Evolutionary conservation across 805 yeast species (phyloP).

Genomic region (Naumovozyma castellii): DNA sequence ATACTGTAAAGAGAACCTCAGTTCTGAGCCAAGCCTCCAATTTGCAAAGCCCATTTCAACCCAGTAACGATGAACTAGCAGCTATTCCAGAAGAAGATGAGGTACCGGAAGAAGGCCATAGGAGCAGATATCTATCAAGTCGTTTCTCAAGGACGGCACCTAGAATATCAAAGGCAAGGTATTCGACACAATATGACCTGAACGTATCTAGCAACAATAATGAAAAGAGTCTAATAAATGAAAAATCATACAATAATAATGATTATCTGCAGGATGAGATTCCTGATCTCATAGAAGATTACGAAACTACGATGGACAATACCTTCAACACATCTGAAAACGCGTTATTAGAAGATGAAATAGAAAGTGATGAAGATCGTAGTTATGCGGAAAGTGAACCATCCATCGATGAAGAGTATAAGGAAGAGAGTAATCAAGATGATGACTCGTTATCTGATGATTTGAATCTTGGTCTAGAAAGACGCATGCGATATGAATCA

Average conservation of each 20-base stretch:
- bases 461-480: not conserved
- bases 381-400: slow-evolving; percentile 24
- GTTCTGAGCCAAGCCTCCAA: not conserved
- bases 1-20: not conserved
- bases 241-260: not conserved
- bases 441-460: slow-evolving; percentile 2
- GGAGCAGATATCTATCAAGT: slow-evolving; percentile 9
- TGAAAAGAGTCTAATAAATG: not conserved
- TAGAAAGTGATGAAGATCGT: slow-evolving; percentile 24
- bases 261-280: slow-evolving; percentile 30
- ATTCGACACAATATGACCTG: not conserved
- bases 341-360: slow-evolving; percentile 25
- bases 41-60: not conserved
- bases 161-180: not conserved
- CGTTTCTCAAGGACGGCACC: too few relatives aligned
- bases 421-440: slow-evolving; percentile 6
- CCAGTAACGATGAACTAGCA: not conserved
- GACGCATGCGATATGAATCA: slow-evolving; percentile 4
- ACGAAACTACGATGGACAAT: slow-evolving; percentile 32
- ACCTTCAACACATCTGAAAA: slow-evolving; percentile 28
- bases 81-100: slow-evolving; percentile 3
- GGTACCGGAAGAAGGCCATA: slow-evolving; percentile 5
- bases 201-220: not conserved
- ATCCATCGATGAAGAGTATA: slow-evolving; percentile 5
- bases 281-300: slow-evolving; percentile 76